A percentile compares a stretch with the other conserved stretches of the same genome.
These are phyloP conservation scores for Raphidocelis subcapitata DNA, from an alignment of 139 green algal genomes.

Conservation along the genomic window DNA sequence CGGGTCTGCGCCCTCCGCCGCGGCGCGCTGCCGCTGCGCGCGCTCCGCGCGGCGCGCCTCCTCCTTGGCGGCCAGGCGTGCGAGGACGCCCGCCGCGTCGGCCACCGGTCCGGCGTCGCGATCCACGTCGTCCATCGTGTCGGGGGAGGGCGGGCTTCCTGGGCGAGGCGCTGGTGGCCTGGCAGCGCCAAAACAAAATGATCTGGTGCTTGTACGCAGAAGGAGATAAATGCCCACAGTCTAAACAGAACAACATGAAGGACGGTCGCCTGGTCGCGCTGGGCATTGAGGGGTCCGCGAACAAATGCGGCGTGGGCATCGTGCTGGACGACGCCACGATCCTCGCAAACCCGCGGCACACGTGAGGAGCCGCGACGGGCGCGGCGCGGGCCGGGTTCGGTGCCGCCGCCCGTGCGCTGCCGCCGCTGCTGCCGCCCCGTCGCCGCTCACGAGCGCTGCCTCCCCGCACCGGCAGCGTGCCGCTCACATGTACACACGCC, in stretches of 20 bases:
- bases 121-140: too few species aligned
- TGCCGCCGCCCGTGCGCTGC: too few species aligned
- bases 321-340: conserved; percentile 74
- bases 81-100: conserved; percentile 2
- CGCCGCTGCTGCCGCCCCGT: too few species aligned
- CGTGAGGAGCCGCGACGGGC: conserved; percentile 52
- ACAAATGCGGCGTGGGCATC: conserved; percentile 91
- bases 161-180: too few species aligned
- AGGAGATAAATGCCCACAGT: too few species aligned
- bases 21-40: conserved; percentile 25
- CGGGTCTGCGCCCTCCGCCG: conserved; percentile 15
- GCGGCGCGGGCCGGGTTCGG: neutral
- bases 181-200: too few species aligned
- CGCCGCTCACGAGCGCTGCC: too few species aligned
- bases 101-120: too few species aligned
- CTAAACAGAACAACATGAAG: neutral
- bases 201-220: too few species aligned
- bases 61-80: conserved; percentile 27
- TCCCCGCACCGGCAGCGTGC: too few species aligned
- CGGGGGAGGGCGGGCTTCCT: too few species aligned
- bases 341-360: conserved; percentile 79
- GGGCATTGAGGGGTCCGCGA: conserved; percentile 88
- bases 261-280: conserved; percentile 38
- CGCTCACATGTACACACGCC: neutral
- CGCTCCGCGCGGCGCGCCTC: conserved; percentile 22